Evolutionary conservation across 2,329 filamentous ascomycete genomes (phyloP).

Genomic region (Piedraia hortae): DNA sequence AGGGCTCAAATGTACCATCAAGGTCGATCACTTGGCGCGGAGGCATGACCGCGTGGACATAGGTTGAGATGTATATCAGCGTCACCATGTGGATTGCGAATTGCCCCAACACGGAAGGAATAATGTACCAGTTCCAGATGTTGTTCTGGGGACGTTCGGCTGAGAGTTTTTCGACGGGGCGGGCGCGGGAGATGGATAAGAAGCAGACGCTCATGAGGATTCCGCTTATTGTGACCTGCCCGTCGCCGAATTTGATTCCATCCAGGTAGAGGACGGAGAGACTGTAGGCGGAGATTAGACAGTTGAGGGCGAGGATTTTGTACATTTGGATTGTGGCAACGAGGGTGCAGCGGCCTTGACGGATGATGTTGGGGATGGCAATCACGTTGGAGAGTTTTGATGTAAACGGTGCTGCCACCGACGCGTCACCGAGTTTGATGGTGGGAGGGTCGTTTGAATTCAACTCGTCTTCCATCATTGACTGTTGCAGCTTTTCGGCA

Average conservation of each 20-base stretch:
- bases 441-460: slow-evolving; percentile 77
- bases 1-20: slow-evolving; percentile 81
- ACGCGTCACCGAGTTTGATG: slow-evolving; percentile 90
- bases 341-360: slow-evolving; percentile 86
- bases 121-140: slow-evolving; percentile 98
- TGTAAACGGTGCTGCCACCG: slow-evolving; percentile 88
- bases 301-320: slow-evolving; percentile 90
- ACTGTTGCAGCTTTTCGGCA: slow-evolving; percentile 60
- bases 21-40: slow-evolving; percentile 41
- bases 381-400: slow-evolving; percentile 93
- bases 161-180: slow-evolving; percentile 76
- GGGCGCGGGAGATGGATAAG: slow-evolving; percentile 82
- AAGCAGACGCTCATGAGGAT: slow-evolving; percentile 99
- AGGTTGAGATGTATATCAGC: slow-evolving; percentile 75
- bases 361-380: slow-evolving; percentile 92
- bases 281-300: slow-evolving; percentile 91
- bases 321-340: slow-evolving; percentile 99
- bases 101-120: slow-evolving; percentile 86
- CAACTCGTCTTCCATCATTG: slow-evolving; percentile 74
- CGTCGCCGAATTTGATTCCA: slow-evolving; percentile 96
- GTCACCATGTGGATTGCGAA: slow-evolving; percentile 90
- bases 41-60: slow-evolving; percentile 55
- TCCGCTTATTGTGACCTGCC: slow-evolving; percentile 91
- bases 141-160: slow-evolving; percentile 95
- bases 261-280: slow-evolving; percentile 88